Evolutionary conservation across 2,329 filamentous ascomycete species (phyloP), one percentile per base, ranked within the genome.

Genomic region (Sordariomycetes sp.): DNA sequence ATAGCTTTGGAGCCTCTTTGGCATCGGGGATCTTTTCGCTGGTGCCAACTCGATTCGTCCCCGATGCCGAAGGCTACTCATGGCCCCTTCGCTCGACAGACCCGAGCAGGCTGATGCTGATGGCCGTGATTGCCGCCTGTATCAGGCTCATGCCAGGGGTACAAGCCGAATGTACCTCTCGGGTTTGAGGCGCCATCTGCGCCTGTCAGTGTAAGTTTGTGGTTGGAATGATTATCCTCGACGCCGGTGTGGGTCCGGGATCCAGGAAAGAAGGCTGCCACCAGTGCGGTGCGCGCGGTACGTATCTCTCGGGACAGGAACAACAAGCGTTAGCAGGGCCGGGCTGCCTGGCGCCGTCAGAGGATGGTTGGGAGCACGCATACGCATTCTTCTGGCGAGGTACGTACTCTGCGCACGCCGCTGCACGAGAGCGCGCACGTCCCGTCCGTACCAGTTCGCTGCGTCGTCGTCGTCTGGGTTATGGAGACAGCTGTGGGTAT

Each of bases 401-500:
- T n/a, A n/a, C n/a, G n/a, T n/a, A n/a, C n/a, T n/a, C n/a, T n/a
- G n/a, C n/a, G n/a, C n/a, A n/a, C n/a, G n/a, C n/a, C n/a, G n/a
- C n/a, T n/a, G n/a, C n/a, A n/a, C n/a, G n/a, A n/a, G n/a, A n/a
- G n/a, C n/a, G n/a, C n/a, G n/a, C n/a, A n/a, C 12, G 25, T 15
- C 6, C n/a, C 25, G 25, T n/a, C n/a, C 12, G 25, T 14, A 27
- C 12, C 25, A 27, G 6, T 15, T 14, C 7, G 6, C 12, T 27
- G 30, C 17, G 30, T 20, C 10, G 20, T 20, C n/a, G n/a, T n/a
- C n/a, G n/a, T n/a, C n/a, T n/a, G n/a, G n/a, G n/a, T 30, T 32
- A 37, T 43, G 36, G 37, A 35, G 34, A 30, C 30, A n/a, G 21
- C 35, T 40, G 46, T 46, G 43, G 44, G 37, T 23, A 30, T 27